These are phyloP conservation scores for Phyllosticta citrichinensis DNA, from an alignment of 2,329 filamentous ascomycete species.

Conservation along the genomic window DNA sequence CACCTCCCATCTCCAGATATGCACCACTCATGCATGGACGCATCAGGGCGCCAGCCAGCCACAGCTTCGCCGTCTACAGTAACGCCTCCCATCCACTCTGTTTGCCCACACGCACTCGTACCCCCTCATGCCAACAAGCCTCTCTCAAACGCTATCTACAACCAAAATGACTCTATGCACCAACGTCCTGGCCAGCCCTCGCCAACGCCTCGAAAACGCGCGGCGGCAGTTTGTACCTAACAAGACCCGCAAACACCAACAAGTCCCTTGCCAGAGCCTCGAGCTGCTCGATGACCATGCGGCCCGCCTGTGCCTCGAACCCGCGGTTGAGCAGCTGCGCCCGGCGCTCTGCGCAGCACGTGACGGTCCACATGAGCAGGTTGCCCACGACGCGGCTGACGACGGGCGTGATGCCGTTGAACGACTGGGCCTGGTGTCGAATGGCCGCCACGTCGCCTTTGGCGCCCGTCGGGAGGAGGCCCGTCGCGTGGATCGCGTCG, in stretches of 20 bases:
- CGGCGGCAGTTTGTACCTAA: constrained; percentile 81
- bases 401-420: constrained; percentile 66
- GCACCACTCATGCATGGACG: too few relatives aligned
- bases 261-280: constrained; percentile 77
- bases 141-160: background rate
- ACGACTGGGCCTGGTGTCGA: constrained; percentile 69
- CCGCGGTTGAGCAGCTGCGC: constrained; percentile 55
- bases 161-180: constrained; percentile 13
- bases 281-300: constrained; percentile 52
- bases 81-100: background rate
- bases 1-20: too few relatives aligned
- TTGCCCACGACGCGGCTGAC: constrained; percentile 86
- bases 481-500: constrained; percentile 60
- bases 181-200: constrained; percentile 60
- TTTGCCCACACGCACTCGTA: background rate
- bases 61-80: too few relatives aligned
- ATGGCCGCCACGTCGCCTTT: constrained; percentile 67
- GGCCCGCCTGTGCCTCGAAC: constrained; percentile 58
- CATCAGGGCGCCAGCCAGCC: too few relatives aligned
- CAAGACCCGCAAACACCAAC: constrained; percentile 86
- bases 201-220: constrained; percentile 83
- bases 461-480: constrained; percentile 71
- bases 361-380: constrained; percentile 86
- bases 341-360: constrained; percentile 71
- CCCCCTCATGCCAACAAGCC: background rate